Evolutionary conservation across 73 alveolate species (phyloP).

Genomic region (Paramecium caudatum): DNA sequence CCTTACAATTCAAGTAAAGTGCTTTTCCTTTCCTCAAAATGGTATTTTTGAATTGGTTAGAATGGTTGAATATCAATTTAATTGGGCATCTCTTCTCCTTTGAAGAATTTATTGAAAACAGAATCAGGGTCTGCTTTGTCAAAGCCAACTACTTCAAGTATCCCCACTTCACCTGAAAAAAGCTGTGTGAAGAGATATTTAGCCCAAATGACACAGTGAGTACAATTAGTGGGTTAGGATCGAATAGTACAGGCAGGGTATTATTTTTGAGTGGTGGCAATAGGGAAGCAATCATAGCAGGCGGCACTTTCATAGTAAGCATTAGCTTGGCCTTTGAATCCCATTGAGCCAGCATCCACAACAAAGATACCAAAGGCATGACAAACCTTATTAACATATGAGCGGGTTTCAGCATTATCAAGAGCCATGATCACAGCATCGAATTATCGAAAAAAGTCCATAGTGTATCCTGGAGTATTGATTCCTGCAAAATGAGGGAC

Average conservation of each 20-base stretch:
- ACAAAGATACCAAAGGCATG: constrained; percentile 88
- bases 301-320: constrained; percentile 83
- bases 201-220: constrained; percentile 98
- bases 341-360: constrained; percentile 96
- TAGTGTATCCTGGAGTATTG: constrained; percentile 79
- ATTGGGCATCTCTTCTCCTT: constrained; percentile 45
- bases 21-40: background rate
- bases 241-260: constrained; percentile 98
- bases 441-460: constrained; percentile 88
- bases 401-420: constrained; percentile 97
- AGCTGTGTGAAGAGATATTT: constrained; percentile 91
- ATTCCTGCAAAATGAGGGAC: constrained; percentile 55
- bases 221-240: constrained; percentile 92
- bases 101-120: background rate
- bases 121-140: constrained; percentile 16
- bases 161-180: constrained; percentile 75
- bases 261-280: constrained; percentile 81
- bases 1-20: background rate
- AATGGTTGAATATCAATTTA: background rate
- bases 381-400: constrained; percentile 93
- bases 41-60: constrained; percentile 5
- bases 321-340: constrained; percentile 86
- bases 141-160: constrained; percentile 16
- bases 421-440: constrained; percentile 94
- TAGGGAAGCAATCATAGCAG: constrained; percentile 93